Percentiles rank a stretch among this genome's conserved stretches.
phyloP scores from a whole-genome alignment of 306 rosid species.

The Trifolium dubium region DNA sequence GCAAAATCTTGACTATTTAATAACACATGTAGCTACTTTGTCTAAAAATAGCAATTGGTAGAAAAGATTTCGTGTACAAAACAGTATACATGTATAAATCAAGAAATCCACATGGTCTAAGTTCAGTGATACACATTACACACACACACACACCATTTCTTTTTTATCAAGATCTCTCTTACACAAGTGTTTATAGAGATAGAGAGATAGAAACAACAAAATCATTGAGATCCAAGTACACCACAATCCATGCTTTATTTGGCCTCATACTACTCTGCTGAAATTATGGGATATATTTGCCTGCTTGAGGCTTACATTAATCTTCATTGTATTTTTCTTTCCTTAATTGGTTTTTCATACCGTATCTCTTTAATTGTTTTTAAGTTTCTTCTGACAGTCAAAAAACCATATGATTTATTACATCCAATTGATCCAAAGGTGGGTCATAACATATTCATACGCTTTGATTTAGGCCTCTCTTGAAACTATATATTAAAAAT shows the following conservation, averaged over 20 bases:
- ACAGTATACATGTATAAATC: background rate
- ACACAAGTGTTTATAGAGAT: background rate
- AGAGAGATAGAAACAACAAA: conserved; percentile 30
- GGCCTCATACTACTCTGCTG: conserved; percentile 22
- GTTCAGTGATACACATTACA: background rate
- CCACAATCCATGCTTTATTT: conserved; percentile 32
- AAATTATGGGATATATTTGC: conserved; percentile 27
- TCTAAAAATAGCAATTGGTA: conserved; percentile 12
- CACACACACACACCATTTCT: background rate
- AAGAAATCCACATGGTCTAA: conserved; percentile 16
- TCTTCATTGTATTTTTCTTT: conserved; percentile 13
- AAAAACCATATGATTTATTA: conserved; percentile 21
- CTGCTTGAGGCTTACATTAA: conserved; percentile 20
- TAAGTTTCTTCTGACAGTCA: conserved; percentile 32
- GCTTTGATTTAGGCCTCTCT: background rate
- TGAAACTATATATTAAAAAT: background rate
- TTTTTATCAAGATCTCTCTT: conserved; percentile 7
- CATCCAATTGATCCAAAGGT: conserved; percentile 16
- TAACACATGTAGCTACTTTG: background rate
- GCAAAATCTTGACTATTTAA: conserved; percentile 1
- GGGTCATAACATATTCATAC: conserved; percentile 17
- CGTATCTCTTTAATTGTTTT: conserved; percentile 33
- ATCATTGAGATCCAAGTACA: conserved; percentile 38
- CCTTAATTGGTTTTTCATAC: conserved; percentile 20
- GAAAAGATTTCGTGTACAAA: background rate